phyloP scores from a whole-genome alignment of 106 monocot genomes.

The Chionographis japonica region DNA sequence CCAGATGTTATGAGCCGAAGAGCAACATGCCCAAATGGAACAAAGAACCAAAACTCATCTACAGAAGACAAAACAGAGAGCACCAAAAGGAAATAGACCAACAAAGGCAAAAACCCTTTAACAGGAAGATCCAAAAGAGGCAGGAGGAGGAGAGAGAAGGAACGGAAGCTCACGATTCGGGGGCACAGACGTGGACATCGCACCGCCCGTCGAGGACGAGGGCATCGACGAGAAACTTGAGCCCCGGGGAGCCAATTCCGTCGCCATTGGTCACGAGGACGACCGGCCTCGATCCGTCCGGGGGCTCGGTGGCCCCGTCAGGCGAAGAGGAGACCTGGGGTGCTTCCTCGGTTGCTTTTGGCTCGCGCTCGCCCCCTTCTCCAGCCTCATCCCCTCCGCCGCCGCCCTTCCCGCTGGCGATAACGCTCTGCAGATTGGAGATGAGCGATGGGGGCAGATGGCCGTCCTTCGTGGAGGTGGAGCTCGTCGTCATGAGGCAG shows the following conservation, averaged over 20 bases:
- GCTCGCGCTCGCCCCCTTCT: not conserved
- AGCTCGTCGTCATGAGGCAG: conserved; percentile 15
- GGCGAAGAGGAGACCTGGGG: not conserved
- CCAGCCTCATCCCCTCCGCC: conserved; percentile 9
- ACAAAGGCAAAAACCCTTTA: no score
- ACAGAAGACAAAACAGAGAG: no score
- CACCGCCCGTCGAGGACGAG: conserved; percentile 53
- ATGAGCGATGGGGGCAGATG: conserved; percentile 60
- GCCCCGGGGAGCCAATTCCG: conserved; percentile 81
- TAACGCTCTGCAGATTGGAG: conserved; percentile 84
- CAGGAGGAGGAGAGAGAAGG: not conserved
- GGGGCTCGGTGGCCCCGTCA: not conserved
- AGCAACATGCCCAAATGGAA: no score
- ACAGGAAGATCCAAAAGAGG: no score
- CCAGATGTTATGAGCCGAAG: no score
- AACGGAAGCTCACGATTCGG: conserved; percentile 62
- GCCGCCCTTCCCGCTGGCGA: conserved; percentile 29
- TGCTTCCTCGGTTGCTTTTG: not conserved
- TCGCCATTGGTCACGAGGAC: conserved; percentile 83
- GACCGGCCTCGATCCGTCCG: conserved; percentile 34
- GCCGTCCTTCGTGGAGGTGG: conserved; percentile 19
- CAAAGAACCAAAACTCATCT: no score
- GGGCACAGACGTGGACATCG: conserved; percentile 79
- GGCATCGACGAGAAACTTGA: conserved; percentile 62
- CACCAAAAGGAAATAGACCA: no score